phyloP scores from a whole-genome alignment of 192 early-diverging fungal species.

The Coemansia sp. region DNA sequence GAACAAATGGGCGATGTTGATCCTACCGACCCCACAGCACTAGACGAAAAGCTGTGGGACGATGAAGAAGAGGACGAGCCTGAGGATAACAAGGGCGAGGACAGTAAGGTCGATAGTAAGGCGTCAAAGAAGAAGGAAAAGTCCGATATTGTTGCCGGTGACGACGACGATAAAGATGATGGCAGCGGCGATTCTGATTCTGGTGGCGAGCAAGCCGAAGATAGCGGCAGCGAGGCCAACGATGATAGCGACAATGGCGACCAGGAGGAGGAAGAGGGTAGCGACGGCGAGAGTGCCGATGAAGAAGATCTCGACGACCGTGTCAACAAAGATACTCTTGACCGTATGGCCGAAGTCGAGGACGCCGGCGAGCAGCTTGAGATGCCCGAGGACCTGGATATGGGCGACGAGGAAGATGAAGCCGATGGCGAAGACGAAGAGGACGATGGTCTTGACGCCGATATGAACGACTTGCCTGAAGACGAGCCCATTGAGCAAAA shows the following conservation, averaged over 20 bases:
- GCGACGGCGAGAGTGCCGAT: slow-evolving; percentile 57
- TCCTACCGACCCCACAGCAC: slow-evolving; percentile 79
- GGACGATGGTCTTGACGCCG: slow-evolving; percentile 55
- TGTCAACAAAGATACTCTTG: slow-evolving; percentile 53
- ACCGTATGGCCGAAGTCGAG: slow-evolving; percentile 57
- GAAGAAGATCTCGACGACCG: slow-evolving; percentile 58
- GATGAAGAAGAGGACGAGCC: slow-evolving; percentile 65
- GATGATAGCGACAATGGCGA: slow-evolving; percentile 31
- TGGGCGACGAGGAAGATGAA: slow-evolving; percentile 57
- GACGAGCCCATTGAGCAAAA: slow-evolving; percentile 56
- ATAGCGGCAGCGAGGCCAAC: slow-evolving; percentile 32
- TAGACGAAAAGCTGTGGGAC: slow-evolving; percentile 99
- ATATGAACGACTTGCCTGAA: slow-evolving; percentile 57
- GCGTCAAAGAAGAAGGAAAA: slow-evolving; percentile 46
- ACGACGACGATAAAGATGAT: slow-evolving; percentile 49
- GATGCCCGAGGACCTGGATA: slow-evolving; percentile 61
- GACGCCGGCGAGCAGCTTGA: slow-evolving; percentile 61
- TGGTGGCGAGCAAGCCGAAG: slow-evolving; percentile 12
- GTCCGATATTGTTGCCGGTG: slow-evolving; percentile 55
- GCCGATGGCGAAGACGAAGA: slow-evolving; percentile 32
- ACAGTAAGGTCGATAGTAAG: slow-evolving; percentile 57
- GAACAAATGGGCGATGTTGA: slow-evolving; percentile 94
- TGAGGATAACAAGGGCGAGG: slow-evolving; percentile 54
- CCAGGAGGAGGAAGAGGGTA: slow-evolving; percentile 47
- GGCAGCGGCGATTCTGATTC: slow-evolving; percentile 27